A percentile compares a stretch with the other conserved stretches of the same genome.
These are phyloP conservation scores for Talaromyces albobiverticillius DNA, from an alignment of 2,329 filamentous ascomycete species.

Conservation along the genomic window DNA sequence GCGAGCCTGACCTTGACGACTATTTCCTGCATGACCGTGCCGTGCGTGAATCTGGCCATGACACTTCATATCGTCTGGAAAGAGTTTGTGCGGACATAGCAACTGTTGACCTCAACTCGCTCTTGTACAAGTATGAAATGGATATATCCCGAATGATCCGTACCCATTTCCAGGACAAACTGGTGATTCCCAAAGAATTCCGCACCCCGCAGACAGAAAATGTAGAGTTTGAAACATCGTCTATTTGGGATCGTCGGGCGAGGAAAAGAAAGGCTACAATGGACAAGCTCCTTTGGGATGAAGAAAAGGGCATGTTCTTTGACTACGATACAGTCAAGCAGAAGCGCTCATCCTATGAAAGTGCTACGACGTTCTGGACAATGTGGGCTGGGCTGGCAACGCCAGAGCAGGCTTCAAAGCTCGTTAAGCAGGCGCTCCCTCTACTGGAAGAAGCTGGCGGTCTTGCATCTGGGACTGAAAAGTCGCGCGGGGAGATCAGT, in stretches of 20 bases:
- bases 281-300: slow-evolving; percentile 92
- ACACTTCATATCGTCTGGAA: slow-evolving; percentile 92
- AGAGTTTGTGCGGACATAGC: slow-evolving; percentile 82
- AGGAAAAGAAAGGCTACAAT: slow-evolving; percentile 80
- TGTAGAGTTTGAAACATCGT: slow-evolving; percentile 74
- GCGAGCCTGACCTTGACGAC: slow-evolving; percentile 84
- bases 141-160: slow-evolving; percentile 88
- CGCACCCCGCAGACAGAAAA: slow-evolving; percentile 64
- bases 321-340: slow-evolving; percentile 89
- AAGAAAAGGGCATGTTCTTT: slow-evolving; percentile 91
- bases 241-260: slow-evolving; percentile 85
- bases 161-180: slow-evolving; percentile 75
- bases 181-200: slow-evolving; percentile 80
- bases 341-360: slow-evolving; percentile 80
- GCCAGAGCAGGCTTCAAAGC: slow-evolving; percentile 77
- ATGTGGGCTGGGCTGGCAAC: slow-evolving; percentile 91
- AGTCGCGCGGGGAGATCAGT: slow-evolving; percentile 76
- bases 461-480: slow-evolving; percentile 82
- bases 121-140: slow-evolving; percentile 94
- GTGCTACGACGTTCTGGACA: slow-evolving; percentile 92
- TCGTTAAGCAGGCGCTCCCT: slow-evolving; percentile 79
- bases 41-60: slow-evolving; percentile 93
- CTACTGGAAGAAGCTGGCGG: slow-evolving; percentile 86
- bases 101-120: slow-evolving; percentile 90
- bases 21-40: slow-evolving; percentile 97